Percentiles rank a stretch among this genome's conserved stretches.
These are phyloP conservation scores for Candida alai DNA, from an alignment of 805 yeast genomes.

Conservation along the genomic window DNA sequence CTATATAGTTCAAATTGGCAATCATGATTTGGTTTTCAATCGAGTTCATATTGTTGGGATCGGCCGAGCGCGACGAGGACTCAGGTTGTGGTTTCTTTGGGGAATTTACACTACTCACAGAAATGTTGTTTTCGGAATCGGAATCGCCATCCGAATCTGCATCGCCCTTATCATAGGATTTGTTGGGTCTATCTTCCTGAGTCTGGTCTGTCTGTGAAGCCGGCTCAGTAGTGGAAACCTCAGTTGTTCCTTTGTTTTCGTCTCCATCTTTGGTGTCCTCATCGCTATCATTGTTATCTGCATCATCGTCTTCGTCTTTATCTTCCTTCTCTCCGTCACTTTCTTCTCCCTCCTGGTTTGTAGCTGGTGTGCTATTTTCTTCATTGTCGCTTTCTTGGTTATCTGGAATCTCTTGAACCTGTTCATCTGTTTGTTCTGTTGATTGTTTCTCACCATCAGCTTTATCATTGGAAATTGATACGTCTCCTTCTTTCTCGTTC, in stretches of 20 bases:
- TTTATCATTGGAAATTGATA: no score
- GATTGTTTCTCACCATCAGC: no score
- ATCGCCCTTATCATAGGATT: neutral
- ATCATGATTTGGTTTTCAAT: constrained; percentile 79
- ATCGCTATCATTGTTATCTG: neutral
- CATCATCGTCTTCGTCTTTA: constrained; percentile 11
- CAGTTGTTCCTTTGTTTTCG: neutral
- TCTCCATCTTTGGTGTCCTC: neutral
- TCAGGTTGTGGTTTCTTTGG: no score
- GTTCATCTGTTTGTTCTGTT: neutral
- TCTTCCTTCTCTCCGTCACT: constrained; percentile 1
- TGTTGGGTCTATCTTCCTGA: neutral
- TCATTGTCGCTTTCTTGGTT: no score
- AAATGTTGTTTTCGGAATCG: no score
- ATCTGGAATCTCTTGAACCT: neutral
- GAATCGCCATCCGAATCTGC: neutral
- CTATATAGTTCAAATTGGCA: constrained; percentile 77
- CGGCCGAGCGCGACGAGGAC: neutral
- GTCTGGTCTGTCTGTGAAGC: no score
- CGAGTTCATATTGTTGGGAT: constrained; percentile 44
- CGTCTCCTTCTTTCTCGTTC: no score
- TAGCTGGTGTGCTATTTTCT: neutral
- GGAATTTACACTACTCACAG: no score
- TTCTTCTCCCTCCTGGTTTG: neutral
- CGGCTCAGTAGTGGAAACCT: no score